Evolutionary conservation across 2,329 filamentous ascomycete genomes (phyloP), one percentile per base, ranked within the genome.

Genomic region (Remersonia thermophila): DNA sequence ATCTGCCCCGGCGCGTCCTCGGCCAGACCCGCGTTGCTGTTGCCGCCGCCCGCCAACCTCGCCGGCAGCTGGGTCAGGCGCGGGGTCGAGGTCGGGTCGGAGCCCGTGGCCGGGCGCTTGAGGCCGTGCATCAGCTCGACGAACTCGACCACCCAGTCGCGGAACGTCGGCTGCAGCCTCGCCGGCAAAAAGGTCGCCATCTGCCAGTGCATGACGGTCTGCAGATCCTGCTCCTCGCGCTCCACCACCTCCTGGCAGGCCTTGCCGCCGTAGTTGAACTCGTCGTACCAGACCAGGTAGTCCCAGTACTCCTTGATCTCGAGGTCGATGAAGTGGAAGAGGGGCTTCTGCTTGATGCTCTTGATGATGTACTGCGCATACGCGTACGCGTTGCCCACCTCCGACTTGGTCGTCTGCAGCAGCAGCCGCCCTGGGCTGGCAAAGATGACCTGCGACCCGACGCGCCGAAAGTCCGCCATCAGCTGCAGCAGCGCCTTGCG

Each of bases 271-370:
- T 96, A 96, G 64, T 99, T 98, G 67, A 89, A 95, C 59, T 95
- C 85, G 49, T 99, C 91, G 48, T 96, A 96, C 91, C 91, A 99
- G 3, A 95, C 78, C 0, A 99, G 75, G 51, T 95, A 96, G 57
- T 99, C 91, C 91, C 91, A 99, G 59, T 95, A 99, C 55, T 98
- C 91, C 48, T 89, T 94, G 58, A 99, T 91, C 50, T 95, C 84
- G 3, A 99, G 69, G 51, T 98, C 91, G 44, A 99, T 77, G 54
- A 98, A 98, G 57, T 95, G 84, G 61, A 99, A 99, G 0, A 95
- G 71, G 0, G 91, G 86, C 52, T 95, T 95, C 38, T 77, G 78
- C 59, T 93, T 89, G 62, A 99, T 95, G 0, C 87, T 93, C 63
- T 95, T 95, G 51, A 98, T 71, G 43, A 98, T 93, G 60, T 98